A percentile compares a stretch with the other conserved stretches of the same genome.
Evolutionary conservation across 345 rosid species (phyloP).

Genomic region (Brassica nigra): DNA sequence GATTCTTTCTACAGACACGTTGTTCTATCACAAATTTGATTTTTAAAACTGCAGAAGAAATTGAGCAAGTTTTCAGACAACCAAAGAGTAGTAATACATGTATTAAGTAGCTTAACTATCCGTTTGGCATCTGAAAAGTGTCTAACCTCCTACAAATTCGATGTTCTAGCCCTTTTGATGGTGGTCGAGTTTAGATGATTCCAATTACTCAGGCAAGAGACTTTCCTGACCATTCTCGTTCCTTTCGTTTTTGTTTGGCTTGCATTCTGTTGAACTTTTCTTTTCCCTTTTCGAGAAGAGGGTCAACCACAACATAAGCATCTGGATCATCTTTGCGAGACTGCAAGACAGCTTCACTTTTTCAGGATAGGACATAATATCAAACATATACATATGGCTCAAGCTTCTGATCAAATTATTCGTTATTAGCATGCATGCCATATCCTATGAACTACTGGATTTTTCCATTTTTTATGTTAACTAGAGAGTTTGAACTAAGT

Average conservation of each 20-base stretch:
- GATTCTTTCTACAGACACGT: constrained; percentile 2
- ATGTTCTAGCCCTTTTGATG: neutral
- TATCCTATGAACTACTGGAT: constrained; percentile 10
- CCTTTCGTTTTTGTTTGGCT: constrained; percentile 82
- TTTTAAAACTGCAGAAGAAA: no score
- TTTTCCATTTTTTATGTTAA: neutral
- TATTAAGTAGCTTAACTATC: neutral
- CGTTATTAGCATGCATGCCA: neutral
- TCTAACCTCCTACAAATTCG: neutral
- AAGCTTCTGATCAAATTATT: neutral
- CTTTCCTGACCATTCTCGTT: constrained; percentile 92
- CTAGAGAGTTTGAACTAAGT: neutral
- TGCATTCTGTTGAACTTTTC: constrained; percentile 91
- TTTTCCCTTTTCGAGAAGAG: constrained; percentile 92
- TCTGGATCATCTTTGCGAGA: constrained; percentile 81
- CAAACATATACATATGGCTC: constrained; percentile 7
- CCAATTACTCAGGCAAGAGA: constrained; percentile 65
- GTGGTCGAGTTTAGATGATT: constrained; percentile 10
- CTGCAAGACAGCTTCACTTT: constrained; percentile 45
- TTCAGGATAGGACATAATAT: constrained; percentile 14
- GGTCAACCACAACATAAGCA: constrained; percentile 88
- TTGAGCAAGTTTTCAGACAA: neutral
- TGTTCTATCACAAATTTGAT: neutral
- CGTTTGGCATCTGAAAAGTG: neutral
- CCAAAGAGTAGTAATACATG: neutral